phyloP scores from a whole-genome alignment of 75 land plant genomes.

The Cryptomeria japonica region DNA sequence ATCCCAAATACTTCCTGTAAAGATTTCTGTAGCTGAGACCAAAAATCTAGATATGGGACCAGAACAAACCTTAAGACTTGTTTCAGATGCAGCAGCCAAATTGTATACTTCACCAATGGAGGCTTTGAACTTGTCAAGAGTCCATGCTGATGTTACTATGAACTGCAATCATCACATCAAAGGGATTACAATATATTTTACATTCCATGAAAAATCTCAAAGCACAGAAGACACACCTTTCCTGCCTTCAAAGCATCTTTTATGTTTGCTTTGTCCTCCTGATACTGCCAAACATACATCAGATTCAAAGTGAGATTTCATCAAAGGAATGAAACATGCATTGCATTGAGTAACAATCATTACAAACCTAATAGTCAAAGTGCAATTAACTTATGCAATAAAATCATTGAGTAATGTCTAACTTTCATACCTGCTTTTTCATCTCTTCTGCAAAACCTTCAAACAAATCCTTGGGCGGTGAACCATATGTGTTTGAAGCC shows the following conservation, averaged over 20 bases:
- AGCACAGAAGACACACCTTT: constrained; percentile 46
- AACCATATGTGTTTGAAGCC: constrained; percentile 77
- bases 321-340: background rate
- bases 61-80: constrained; percentile 73
- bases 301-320: background rate
- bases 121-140: constrained; percentile 81
- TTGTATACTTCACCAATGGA: constrained; percentile 52
- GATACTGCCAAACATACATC: constrained; percentile 54
- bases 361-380: background rate
- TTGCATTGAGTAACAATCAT: background rate
- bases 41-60: background rate
- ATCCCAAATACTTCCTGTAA: too few species aligned
- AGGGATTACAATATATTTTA: background rate
- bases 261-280: constrained; percentile 73
- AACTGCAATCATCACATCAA: constrained; percentile 33
- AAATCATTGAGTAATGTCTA: background rate
- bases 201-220: background rate
- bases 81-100: constrained; percentile 62
- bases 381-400: background rate
- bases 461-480: constrained; percentile 94
- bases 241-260: constrained; percentile 78
- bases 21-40: background rate
- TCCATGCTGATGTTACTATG: constrained; percentile 52
- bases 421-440: constrained; percentile 61
- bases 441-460: constrained; percentile 87